A percentile compares a stretch with the other conserved stretches of the same genome.
Conservation (phyloP, 306 rosid genomes). For the Medicago lupulina region DNA sequence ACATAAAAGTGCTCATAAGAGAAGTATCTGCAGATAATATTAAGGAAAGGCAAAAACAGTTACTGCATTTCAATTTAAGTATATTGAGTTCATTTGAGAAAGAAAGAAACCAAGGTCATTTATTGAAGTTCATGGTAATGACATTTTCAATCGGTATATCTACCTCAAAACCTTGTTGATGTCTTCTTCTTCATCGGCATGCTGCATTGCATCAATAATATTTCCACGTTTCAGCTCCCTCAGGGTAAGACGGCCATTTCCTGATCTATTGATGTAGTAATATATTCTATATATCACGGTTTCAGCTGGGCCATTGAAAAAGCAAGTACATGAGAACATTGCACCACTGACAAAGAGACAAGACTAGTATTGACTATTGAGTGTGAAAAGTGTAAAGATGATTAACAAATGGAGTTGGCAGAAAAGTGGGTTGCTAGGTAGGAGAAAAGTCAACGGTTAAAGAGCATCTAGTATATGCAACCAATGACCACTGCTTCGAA, state of each 20-base stretch:
- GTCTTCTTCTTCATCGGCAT: conserved; percentile 99
- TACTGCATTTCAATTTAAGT: conserved; percentile 22
- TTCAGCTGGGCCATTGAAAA: conserved; percentile 88
- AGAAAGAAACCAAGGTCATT: conserved; percentile 24
- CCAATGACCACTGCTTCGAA: conserved; percentile 3
- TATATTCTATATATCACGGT: conserved; percentile 98
- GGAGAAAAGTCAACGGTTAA: not conserved
- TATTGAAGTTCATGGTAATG: conserved; percentile 30
- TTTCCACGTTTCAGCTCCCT: conserved; percentile 97
- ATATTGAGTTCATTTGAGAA: conserved; percentile 25
- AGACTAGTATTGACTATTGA: conserved; percentile 8
- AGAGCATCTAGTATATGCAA: conserved; percentile 28
- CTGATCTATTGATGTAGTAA: conserved; percentile 94
- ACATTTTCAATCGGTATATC: conserved; percentile 30
- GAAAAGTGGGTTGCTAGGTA: conserved; percentile 5
- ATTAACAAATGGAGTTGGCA: conserved; percentile 3
- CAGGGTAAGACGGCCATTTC: conserved; percentile 86
- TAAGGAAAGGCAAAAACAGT: conserved; percentile 1
- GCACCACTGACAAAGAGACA: conserved; percentile 8
- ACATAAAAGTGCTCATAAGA: conserved; percentile 98
- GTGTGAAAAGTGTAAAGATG: conserved; percentile 16
- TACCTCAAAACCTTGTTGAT: conserved; percentile 99
- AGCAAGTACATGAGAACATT: conserved; percentile 41
- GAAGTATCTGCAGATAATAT: conserved; percentile 70
- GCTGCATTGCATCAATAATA: conserved; percentile 97